Evolutionary conservation across 2,329 filamentous ascomycete genomes (phyloP).

Genomic region (Botrytis deweyae): DNA sequence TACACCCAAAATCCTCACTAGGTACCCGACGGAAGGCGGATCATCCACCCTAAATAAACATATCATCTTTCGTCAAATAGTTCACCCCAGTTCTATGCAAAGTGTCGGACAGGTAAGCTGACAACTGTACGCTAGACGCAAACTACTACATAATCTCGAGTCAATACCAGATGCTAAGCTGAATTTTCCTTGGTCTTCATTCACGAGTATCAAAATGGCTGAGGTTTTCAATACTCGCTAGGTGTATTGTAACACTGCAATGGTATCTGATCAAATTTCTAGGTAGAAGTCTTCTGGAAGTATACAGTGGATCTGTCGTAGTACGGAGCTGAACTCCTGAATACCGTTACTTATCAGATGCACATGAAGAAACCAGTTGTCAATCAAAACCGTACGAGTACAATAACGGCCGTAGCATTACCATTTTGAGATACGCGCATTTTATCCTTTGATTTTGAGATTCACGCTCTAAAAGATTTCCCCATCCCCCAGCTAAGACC

Average conservation of each 20-base stretch:
- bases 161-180: background rate
- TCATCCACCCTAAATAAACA: background rate
- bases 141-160: background rate
- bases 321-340: background rate
- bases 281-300: background rate
- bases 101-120: background rate
- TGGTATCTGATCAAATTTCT: background rate
- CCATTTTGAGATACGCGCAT: background rate
- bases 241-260: background rate
- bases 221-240: background rate
- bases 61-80: background rate
- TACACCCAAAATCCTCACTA: background rate
- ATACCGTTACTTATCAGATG: background rate
- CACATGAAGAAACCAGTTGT: background rate
- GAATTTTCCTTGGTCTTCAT: background rate
- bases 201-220: background rate
- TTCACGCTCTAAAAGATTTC: background rate
- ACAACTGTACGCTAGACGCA: background rate
- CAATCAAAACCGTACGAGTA: background rate
- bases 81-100: background rate
- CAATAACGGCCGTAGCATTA: background rate
- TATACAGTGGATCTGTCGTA: background rate
- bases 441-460: background rate
- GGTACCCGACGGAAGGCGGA: background rate
- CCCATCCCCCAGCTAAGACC: background rate